These are phyloP conservation scores for Nothophaeocryptopus gaeumannii DNA, from an alignment of 2,329 filamentous ascomycete genomes.

Conservation along the genomic window DNA sequence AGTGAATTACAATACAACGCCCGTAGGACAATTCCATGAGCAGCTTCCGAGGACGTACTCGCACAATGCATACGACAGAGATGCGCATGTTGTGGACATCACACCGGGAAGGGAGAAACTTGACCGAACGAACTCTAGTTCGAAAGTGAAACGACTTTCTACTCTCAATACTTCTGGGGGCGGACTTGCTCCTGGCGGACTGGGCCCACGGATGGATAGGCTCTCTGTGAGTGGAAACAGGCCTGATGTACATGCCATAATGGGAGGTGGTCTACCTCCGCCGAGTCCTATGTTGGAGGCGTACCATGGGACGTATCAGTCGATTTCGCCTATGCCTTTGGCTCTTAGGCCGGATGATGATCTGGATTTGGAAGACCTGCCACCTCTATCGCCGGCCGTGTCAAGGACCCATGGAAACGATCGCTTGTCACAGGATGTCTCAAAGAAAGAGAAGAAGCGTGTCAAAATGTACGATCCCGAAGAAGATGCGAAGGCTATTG, in stretches of 20 bases:
- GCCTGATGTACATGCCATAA: slow-evolving; percentile 40
- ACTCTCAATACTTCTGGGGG: slow-evolving; percentile 13
- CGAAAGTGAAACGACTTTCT: slow-evolving; percentile 21
- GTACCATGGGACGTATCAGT: slow-evolving; percentile 91
- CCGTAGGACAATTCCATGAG: slow-evolving; percentile 19
- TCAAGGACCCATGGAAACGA: slow-evolving; percentile 27
- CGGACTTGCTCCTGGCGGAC: slow-evolving; percentile 31
- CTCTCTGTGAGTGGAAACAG: slow-evolving; percentile 48
- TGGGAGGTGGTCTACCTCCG: slow-evolving; percentile 54
- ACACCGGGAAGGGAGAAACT: slow-evolving; percentile 35
- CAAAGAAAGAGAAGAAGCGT: slow-evolving; percentile 53
- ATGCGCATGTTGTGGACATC: slow-evolving; percentile 42
- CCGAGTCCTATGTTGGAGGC: slow-evolving; percentile 85
- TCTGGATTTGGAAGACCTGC: slow-evolving; percentile 53
- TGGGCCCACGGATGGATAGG: slow-evolving; percentile 44
- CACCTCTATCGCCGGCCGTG: slow-evolving; percentile 32
- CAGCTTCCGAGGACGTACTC: slow-evolving; percentile 23
- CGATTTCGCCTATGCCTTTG: slow-evolving; percentile 90
- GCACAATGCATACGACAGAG: slow-evolving; percentile 23
- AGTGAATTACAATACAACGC: slow-evolving; percentile 17
- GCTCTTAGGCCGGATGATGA: slow-evolving; percentile 62
- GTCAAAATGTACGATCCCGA: slow-evolving; percentile 80
- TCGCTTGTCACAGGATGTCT: slow-evolving; percentile 18
- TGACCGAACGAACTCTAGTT: slow-evolving; percentile 18
- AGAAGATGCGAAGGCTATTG: slow-evolving; percentile 72